Conservation (phyloP, 352 stramenopile species). For the Blastocystis sp. region DNA sequence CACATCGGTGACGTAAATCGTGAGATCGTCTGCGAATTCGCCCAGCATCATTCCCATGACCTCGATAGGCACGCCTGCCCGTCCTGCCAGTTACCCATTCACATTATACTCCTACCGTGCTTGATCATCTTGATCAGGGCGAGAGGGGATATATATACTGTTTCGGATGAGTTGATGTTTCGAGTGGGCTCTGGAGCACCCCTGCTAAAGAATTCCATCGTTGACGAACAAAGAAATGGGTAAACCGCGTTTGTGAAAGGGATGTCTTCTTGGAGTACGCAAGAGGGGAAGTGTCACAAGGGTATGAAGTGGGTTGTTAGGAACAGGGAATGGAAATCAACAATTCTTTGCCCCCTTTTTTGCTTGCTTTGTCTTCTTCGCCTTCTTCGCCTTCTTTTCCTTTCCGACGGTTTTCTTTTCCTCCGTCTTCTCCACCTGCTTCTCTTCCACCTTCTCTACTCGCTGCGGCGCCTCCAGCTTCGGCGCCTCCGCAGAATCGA, state of each 20-base stretch:
- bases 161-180: constrained; percentile 71
- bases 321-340: background rate
- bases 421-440: background rate
- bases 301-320: background rate
- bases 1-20: constrained; percentile 97
- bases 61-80: constrained; percentile 97
- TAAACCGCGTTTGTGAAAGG: background rate
- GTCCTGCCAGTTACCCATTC: constrained; percentile 59
- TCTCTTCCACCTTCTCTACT: background rate
- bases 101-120: constrained; percentile 68
- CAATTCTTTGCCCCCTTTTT: background rate
- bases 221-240: background rate
- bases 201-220: background rate
- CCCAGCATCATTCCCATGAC: constrained; percentile 99
- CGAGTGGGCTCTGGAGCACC: background rate
- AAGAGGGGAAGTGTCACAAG: too few relatives aligned
- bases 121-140: constrained; percentile 99
- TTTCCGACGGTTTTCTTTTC: background rate
- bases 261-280: background rate
- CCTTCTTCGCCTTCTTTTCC: background rate
- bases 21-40: constrained; percentile 99
- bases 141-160: constrained; percentile 95
- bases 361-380: background rate
- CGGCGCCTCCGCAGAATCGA: background rate
- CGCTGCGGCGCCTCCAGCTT: background rate